Evolutionary conservation across 805 yeast genomes (phyloP).

Genomic region (Nakazawaea ernobii): DNA sequence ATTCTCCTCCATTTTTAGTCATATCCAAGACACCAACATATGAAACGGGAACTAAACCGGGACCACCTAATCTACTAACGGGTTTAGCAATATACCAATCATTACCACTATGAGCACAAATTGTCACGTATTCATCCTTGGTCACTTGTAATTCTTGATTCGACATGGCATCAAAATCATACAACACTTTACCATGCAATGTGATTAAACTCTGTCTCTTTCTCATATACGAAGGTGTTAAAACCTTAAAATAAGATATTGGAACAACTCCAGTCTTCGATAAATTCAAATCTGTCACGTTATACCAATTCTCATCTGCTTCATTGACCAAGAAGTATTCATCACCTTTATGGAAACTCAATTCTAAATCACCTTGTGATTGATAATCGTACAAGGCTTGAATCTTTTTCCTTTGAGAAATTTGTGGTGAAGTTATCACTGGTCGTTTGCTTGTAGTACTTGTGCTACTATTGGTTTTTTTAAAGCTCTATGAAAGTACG

Average conservation of each 20-base stretch:
- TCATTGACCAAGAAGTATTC: constrained; percentile 76
- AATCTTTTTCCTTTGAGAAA: constrained; percentile 49
- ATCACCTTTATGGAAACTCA: constrained; percentile 76
- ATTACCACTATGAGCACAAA: constrained; percentile 92
- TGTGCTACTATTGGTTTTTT: constrained; percentile 1
- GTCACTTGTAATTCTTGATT: constrained; percentile 79
- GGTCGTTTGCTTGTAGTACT: not conserved
- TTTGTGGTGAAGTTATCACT: constrained; percentile 9
- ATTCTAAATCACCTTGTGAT: constrained; percentile 78
- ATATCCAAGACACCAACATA: constrained; percentile 85
- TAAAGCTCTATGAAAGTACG: not conserved
- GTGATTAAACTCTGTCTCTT: constrained; percentile 18
- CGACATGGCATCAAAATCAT: constrained; percentile 78
- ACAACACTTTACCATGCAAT: constrained; percentile 79
- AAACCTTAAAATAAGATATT: constrained; percentile 71
- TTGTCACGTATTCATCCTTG: constrained; percentile 84
- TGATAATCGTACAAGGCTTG: constrained; percentile 73
- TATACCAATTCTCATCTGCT: constrained; percentile 69
- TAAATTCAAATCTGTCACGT: constrained; percentile 82
- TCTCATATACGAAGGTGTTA: constrained; percentile 43
- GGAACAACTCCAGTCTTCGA: constrained; percentile 82
- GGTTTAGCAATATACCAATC: constrained; percentile 99
- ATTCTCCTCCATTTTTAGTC: constrained; percentile 23
- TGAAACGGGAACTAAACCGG: constrained; percentile 90
- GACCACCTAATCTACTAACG: constrained; percentile 91